Percentiles rank a stretch among this genome's conserved stretches.
Conservation (phyloP, 2,329 filamentous ascomycete species). For the Pseudogymnoascus sp. region DNA sequence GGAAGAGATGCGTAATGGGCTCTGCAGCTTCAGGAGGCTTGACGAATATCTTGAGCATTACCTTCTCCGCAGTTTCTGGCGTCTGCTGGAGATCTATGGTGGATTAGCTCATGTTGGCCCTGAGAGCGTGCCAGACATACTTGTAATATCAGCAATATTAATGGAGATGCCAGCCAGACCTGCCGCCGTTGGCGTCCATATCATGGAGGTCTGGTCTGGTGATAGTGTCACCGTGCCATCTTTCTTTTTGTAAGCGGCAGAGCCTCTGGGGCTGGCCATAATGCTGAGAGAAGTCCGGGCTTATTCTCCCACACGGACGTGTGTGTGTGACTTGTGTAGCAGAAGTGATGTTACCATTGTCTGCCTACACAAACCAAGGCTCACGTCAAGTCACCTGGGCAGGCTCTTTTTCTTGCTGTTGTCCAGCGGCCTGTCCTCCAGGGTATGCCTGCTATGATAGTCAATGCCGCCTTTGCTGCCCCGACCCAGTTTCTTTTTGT, state of each 20-base stretch:
- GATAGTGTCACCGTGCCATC: conserved; percentile 76
- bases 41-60: conserved; percentile 87
- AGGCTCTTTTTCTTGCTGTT: background rate
- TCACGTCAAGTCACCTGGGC: background rate
- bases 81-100: conserved; percentile 82
- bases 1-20: conserved; percentile 70
- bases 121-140: conserved; percentile 41
- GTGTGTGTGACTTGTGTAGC: conserved; percentile 1
- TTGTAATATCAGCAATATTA: conserved; percentile 68
- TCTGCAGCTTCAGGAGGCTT: conserved; percentile 52
- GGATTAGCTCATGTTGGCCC: conserved; percentile 16
- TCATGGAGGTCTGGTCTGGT: conserved; percentile 62
- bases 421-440: background rate
- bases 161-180: conserved; percentile 58
- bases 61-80: conserved; percentile 76
- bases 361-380: conserved; percentile 2
- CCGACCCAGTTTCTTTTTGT: background rate
- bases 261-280: conserved; percentile 56
- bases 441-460: background rate
- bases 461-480: background rate
- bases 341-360: background rate
- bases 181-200: conserved; percentile 67
- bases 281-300: conserved; percentile 8
- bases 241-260: conserved; percentile 87
- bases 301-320: background rate